These are phyloP conservation scores for Pseudogymnoascus sp. DNA, from an alignment of 2,329 filamentous ascomycete genomes.

Conservation along the genomic window DNA sequence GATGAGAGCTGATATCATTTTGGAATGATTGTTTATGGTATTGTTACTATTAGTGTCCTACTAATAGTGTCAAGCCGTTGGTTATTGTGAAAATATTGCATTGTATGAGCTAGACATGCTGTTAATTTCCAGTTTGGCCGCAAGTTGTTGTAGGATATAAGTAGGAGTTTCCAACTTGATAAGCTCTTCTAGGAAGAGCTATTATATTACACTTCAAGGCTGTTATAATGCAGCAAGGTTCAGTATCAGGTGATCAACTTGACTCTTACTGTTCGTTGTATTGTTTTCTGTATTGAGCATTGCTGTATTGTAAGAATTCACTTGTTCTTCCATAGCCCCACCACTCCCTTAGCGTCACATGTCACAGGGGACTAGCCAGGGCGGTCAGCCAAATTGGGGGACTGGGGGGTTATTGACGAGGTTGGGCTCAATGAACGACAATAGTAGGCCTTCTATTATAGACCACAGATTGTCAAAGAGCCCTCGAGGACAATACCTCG, in stretches of 20 bases:
- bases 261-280: neutral
- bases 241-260: neutral
- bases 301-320: neutral
- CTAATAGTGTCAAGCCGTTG: neutral
- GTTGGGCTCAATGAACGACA: neutral
- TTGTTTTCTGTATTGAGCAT: neutral
- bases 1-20: neutral
- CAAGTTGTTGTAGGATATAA: neutral
- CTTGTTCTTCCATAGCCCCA: constrained; percentile 1
- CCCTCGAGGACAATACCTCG: neutral
- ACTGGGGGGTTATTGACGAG: neutral
- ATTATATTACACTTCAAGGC: neutral
- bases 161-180: neutral
- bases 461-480: neutral
- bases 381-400: neutral
- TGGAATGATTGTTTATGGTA: neutral
- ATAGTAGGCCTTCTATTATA: neutral
- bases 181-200: neutral
- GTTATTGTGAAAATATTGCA: no score
- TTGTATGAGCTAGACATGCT: neutral
- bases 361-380: constrained; percentile 1
- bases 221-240: neutral
- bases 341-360: neutral
- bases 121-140: no score
- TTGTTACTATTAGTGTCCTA: no score